These are phyloP conservation scores for Diaporthe citri DNA, from an alignment of 2,329 filamentous ascomycete species.

Conservation along the genomic window DNA sequence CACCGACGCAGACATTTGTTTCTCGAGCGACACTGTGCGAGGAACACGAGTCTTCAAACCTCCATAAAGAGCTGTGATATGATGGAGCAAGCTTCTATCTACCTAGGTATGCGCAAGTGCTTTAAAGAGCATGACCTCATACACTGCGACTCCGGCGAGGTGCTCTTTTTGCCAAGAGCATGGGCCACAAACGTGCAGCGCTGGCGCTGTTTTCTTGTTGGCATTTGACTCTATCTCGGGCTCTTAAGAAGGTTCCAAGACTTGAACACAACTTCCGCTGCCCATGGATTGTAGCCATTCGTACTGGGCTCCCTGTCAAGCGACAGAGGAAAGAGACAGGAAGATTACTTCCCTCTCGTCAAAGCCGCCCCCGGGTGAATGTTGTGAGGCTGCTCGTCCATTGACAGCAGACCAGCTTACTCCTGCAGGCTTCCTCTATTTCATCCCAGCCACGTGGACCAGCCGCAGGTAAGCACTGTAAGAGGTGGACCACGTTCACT, in stretches of 20 bases:
- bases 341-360: background rate
- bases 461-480: background rate
- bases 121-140: background rate
- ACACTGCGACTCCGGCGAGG: background rate
- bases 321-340: background rate
- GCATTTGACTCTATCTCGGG: background rate
- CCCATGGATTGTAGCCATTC: background rate
- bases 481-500: background rate
- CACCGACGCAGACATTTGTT: background rate
- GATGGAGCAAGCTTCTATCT: background rate
- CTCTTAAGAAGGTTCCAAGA: background rate
- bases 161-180: background rate
- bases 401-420: background rate
- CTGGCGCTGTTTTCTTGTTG: background rate
- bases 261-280: background rate
- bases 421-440: background rate
- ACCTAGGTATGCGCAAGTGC: background rate
- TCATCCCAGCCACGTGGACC: background rate
- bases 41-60: background rate
- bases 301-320: background rate
- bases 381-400: background rate
- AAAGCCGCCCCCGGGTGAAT: background rate
- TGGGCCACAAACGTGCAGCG: background rate
- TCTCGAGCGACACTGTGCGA: background rate
- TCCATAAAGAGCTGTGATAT: background rate